A percentile compares a stretch with the other conserved stretches of the same genome.
Evolutionary conservation across 768 basidiomycete genomes (phyloP).

Genomic region (Pleurotus djamor): DNA sequence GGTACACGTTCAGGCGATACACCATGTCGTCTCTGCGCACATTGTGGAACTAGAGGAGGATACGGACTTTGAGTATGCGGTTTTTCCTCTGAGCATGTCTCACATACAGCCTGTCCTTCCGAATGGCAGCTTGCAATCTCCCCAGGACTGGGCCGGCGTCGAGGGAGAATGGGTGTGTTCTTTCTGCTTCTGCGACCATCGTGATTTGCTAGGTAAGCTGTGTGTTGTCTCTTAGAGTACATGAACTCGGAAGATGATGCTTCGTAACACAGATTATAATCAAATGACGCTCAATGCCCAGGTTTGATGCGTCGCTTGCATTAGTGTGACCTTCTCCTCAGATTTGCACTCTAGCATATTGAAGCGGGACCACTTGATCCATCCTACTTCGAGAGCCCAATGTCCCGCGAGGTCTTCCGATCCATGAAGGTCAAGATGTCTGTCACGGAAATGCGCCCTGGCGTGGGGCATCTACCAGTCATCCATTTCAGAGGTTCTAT

Average conservation of each 20-base stretch:
- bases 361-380: conserved; percentile 33
- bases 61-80: conserved; percentile 26
- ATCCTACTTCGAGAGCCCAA: conserved; percentile 46
- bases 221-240: conserved; percentile 4
- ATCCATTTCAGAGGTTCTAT: conserved; percentile 56
- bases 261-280: conserved; percentile 44
- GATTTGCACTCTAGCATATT: conserved; percentile 17
- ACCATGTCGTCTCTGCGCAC: conserved; percentile 55
- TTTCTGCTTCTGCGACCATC: conserved; percentile 71
- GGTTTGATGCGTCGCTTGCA: not conserved
- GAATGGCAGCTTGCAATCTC: conserved; percentile 27
- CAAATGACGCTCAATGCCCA: conserved; percentile 11
- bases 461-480: conserved; percentile 46
- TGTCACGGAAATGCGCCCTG: conserved; percentile 34
- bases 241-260: not conserved
- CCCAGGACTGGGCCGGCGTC: conserved; percentile 57
- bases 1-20: conserved; percentile 54
- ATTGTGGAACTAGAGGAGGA: conserved; percentile 37
- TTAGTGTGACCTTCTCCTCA: not conserved
- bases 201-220: conserved; percentile 57
- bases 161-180: conserved; percentile 58
- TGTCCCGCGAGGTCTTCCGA: conserved; percentile 53
- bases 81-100: conserved; percentile 50
- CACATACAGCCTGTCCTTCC: conserved; percentile 52
- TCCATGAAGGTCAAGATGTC: conserved; percentile 44